These are phyloP conservation scores for Aspergillus sp. DNA, from an alignment of 2,329 filamentous ascomycete species.

Conservation along the genomic window DNA sequence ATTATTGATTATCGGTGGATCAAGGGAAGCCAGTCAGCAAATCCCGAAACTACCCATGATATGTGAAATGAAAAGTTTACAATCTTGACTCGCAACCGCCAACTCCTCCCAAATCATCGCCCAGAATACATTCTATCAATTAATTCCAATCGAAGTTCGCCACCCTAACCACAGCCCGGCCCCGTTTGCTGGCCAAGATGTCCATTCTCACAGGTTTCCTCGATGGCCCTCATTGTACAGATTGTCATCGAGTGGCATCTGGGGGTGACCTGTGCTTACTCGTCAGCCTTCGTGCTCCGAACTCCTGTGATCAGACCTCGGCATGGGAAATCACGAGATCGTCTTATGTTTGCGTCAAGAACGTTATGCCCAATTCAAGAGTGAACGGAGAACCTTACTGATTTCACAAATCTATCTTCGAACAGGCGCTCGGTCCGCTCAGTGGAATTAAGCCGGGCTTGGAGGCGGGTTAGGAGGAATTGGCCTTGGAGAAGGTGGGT, in stretches of 20 bases:
- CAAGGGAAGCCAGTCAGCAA: background rate
- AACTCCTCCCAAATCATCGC: background rate
- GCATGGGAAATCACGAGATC: background rate
- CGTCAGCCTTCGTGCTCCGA: background rate
- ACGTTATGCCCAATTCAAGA: background rate
- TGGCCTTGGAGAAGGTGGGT: slow-evolving; percentile 33
- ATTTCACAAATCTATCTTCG: background rate
- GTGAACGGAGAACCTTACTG: background rate
- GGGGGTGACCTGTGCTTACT: background rate
- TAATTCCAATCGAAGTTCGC: background rate
- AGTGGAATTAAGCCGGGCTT: slow-evolving; percentile 32
- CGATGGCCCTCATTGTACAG: slow-evolving; percentile 5
- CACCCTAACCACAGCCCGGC: background rate
- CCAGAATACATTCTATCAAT: slow-evolving; percentile 12
- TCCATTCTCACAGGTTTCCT: slow-evolving; percentile 4
- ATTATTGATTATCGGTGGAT: background rate
- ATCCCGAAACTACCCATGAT: background rate
- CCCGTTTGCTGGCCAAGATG: background rate
- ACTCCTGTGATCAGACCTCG: background rate
- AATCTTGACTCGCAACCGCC: background rate
- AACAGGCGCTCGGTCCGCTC: background rate
- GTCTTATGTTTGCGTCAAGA: background rate
- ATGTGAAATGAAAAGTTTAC: background rate
- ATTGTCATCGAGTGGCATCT: slow-evolving; percentile 1
- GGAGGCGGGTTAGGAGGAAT: slow-evolving; percentile 42